Base-by-base conservation (phyloP, 768 basidiomycete genomes). In the Tubosaeta sp. region DNA sequence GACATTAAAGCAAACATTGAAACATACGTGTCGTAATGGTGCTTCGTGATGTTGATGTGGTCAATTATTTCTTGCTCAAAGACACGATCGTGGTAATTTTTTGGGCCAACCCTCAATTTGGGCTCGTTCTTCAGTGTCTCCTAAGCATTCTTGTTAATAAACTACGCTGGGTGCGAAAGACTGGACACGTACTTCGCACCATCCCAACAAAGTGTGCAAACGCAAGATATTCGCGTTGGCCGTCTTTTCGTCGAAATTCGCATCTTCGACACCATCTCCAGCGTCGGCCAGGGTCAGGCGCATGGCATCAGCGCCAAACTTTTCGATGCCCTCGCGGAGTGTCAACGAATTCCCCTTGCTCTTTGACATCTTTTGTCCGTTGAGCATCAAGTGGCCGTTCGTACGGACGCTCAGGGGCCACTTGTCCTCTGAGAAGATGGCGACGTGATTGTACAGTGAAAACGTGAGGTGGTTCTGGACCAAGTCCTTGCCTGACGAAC, bases 311-410 rank as follows among this genome's bases (percentile, higher is more conserved):
- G 97, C 94, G 53, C 97, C 97, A 64, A 95, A 98, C 77, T 98
- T 98, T 70, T 85, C 78, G 53, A 95, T 83, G 1, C 88, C 82
- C 65, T 99, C 89, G 50, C 82, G 74, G 68, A 98, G 73, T 1
- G 95, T 99, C 76, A 98, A 74, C 51, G 86, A 91, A 71, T 99
- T 99, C 11, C 97, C 97, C 42, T 88, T 94, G 68, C 88, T 90
- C 80, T 98, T 99, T 37, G 85, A 86, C 97, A 99, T 99, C 77
- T 98, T 99, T 77, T 94, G 88, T 17, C 95, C 95, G 70, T 99
- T 98, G 69, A 99, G 69, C 86, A 93, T 86, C 76, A 99, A 70
- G 66, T 98, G 95, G 0, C 97, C 97, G 65, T 99, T 99, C 43
- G 90, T 86, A 25, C 97, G 88, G 77, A 99, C 91, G 65, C 90